phyloP scores from a whole-genome alignment of 164 flowering plant species.

The Dillenia turbinata region DNA sequence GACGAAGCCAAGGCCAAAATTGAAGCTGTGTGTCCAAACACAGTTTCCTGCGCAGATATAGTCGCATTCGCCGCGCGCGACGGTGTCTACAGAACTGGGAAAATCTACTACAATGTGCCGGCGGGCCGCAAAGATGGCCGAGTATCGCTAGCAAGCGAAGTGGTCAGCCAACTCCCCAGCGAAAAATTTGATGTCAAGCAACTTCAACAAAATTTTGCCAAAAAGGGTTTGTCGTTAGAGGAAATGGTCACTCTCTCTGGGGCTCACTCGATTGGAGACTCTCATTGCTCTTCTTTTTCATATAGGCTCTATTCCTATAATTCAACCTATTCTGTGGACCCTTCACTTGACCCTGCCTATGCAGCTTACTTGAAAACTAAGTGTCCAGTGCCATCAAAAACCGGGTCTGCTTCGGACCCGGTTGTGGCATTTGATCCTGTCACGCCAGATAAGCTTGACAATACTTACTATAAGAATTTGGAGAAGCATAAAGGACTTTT shows the following conservation, averaged over 20 bases:
- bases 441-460: constrained; percentile 26
- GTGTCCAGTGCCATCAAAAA: constrained; percentile 20
- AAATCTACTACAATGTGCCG: constrained; percentile 9
- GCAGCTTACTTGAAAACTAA: constrained; percentile 20
- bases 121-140: constrained; percentile 14
- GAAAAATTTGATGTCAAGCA: constrained; percentile 6
- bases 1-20: constrained; percentile 16
- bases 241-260: constrained; percentile 21
- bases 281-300: constrained; percentile 18
- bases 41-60: constrained; percentile 22
- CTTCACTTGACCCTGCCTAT: constrained; percentile 17
- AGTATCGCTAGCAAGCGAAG: constrained; percentile 4
- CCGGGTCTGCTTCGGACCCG: constrained; percentile 1
- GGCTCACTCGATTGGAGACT: constrained; percentile 15
- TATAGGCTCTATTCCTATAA: constrained; percentile 21
- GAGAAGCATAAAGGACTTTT: constrained; percentile 12
- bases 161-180: constrained; percentile 2
- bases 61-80: constrained; percentile 24
- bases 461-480: constrained; percentile 19
- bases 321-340: constrained; percentile 22
- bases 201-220: constrained; percentile 9
- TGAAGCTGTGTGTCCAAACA: constrained; percentile 12
- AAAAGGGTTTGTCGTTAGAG: constrained; percentile 9
- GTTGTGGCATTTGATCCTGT: constrained; percentile 12
- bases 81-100: constrained; percentile 5